Evolutionary conservation across 108 stramenopile species (phyloP), one percentile per base, ranked within the genome.

Genomic region (Cyclostephanos tholiformis): DNA sequence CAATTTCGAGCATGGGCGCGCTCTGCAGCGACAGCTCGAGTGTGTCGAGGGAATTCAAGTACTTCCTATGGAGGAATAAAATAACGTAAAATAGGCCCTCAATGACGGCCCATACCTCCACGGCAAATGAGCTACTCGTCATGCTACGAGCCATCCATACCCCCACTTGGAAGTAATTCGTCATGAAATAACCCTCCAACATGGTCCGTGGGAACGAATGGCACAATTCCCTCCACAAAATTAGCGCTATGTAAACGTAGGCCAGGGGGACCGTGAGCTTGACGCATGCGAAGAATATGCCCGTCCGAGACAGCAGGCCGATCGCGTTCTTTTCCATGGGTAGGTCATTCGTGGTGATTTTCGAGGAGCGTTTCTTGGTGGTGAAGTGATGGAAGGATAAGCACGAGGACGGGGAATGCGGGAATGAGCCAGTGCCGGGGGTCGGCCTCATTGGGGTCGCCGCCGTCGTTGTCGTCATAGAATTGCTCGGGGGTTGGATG

Each of bases 1-100:
- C 51, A 5, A 68, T 68, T 55, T 86, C 87, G 68, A 89, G 73
- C 85, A 93, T 86, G 29, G 92, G 95, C 26, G 92, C 92, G 48
- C 79, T 79, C 17, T 82, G 70, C 35, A 94, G 66, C 3, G 87
- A 91, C 26, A 89, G 84, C 57, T 92, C 91, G 25, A 94, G 62
- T 2, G 95, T 91, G 84, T 94, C 91, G 50, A 82, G 71, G 11
- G 74, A 60, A 64, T 92, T 89, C 49, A 93, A 72, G 63, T 86
- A 96, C 53, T 70, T 69, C 30, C 79, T 55, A 67, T 94, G 89
- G 39, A 85, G 49, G 49, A 81, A 85, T 61, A 85, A 75, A 30
- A 75, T 69, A 26, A 96, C 71, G 60, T 84, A 96, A 74, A 93
- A 96, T 16, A 91, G 27, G 1, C 87, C 92, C 66, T 96, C 95